phyloP scores from a whole-genome alignment of 2,329 filamentous ascomycete species.

The Cylindrodendrum hubeiense region DNA sequence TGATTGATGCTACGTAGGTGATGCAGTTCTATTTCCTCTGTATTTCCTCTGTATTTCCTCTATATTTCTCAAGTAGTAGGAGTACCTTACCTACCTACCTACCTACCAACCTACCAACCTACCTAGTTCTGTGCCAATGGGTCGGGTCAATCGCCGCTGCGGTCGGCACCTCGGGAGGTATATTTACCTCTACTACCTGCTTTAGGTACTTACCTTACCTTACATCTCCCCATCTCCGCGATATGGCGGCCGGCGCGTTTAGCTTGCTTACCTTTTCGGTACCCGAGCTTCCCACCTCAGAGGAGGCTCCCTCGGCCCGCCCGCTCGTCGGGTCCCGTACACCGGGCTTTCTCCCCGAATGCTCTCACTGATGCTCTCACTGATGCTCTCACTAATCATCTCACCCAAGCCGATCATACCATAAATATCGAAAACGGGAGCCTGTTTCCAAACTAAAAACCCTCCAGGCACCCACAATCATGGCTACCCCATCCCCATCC shows the following conservation, averaged over 20 bases:
- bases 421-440: background rate
- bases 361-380: background rate
- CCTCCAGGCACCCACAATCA: background rate
- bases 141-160: background rate
- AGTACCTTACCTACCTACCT: no score
- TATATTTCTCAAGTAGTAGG: no score
- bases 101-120: no score
- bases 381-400: background rate
- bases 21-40: no score
- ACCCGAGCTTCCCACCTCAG: background rate
- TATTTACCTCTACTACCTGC: background rate
- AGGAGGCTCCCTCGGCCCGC: background rate
- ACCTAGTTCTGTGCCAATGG: no score
- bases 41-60: no score
- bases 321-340: conserved; percentile 8
- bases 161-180: background rate
- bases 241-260: background rate
- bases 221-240: no score
- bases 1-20: no score
- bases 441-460: background rate
- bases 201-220: no score
- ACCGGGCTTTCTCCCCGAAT: background rate
- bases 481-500: background rate
- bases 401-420: background rate
- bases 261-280: background rate